Conservation (phyloP, 1,139 yeast genomes). For the Chernovozyma sophiae-reginae region DNA sequence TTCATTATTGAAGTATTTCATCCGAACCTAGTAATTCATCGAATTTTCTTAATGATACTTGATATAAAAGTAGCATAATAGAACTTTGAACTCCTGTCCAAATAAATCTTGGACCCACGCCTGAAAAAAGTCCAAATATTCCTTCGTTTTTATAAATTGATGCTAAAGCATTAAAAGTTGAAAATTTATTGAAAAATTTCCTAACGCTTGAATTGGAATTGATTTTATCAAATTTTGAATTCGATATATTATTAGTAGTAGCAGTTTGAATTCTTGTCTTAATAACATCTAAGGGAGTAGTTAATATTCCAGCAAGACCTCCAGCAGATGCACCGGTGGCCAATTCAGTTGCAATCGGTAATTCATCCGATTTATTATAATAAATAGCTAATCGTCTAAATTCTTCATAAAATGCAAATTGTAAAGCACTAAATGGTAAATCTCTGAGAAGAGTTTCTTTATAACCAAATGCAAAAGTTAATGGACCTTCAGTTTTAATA, state of each 20-base stretch:
- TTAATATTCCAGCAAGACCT: constrained; percentile 81
- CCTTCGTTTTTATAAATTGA: constrained; percentile 76
- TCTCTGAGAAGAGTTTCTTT: constrained; percentile 90
- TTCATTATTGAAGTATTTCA: neutral
- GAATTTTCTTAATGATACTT: constrained; percentile 46
- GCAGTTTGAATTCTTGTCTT: constrained; percentile 88
- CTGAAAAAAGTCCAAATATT: constrained; percentile 73
- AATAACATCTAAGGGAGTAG: constrained; percentile 87
- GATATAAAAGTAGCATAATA: constrained; percentile 87
- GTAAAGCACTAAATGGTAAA: constrained; percentile 91
- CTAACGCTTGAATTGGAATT: constrained; percentile 13
- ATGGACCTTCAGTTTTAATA: constrained; percentile 61
- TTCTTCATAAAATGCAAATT: constrained; percentile 90
- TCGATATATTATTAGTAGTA: constrained; percentile 17
- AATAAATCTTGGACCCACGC: constrained; percentile 92
- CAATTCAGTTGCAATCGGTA: constrained; percentile 62
- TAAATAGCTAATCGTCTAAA: constrained; percentile 63
- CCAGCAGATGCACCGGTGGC: constrained; percentile 95
- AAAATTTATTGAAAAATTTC: constrained; percentile 35
- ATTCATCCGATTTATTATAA: constrained; percentile 38
- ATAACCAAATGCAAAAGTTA: constrained; percentile 82
- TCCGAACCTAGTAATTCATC: constrained; percentile 15
- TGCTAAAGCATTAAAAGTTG: constrained; percentile 61
- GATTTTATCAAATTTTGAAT: constrained; percentile 11
- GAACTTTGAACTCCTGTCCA: constrained; percentile 98